Evolutionary conservation across 345 rosid genomes (phyloP).

Genomic region (Camelina sativa): DNA sequence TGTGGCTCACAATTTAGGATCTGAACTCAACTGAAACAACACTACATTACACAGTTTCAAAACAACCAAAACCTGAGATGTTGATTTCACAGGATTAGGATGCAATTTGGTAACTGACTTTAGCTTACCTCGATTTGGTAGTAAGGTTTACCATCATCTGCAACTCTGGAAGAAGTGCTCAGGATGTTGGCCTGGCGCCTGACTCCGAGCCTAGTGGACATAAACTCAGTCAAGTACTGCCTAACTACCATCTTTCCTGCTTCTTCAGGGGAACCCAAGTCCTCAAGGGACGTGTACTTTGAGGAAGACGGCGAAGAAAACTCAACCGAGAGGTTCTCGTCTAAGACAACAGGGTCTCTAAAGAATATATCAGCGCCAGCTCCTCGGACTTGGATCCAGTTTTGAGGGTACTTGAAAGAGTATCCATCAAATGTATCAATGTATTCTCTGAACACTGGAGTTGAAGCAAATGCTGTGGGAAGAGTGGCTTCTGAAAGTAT

Average conservation of each 20-base stretch:
- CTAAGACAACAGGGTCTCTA: conserved; percentile 85
- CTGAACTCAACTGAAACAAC: not conserved
- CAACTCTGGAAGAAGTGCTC: conserved; percentile 77
- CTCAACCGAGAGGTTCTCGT: conserved; percentile 84
- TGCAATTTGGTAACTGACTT: conserved; percentile 1
- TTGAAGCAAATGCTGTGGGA: conserved; percentile 50
- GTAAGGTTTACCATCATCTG: conserved; percentile 88
- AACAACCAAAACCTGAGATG: not conserved
- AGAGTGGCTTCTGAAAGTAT: conserved; percentile 51
- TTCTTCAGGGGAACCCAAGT: conserved; percentile 83
- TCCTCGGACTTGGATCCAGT: conserved; percentile 90
- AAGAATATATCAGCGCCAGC: conserved; percentile 96
- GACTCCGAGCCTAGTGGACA: conserved; percentile 95
- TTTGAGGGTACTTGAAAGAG: conserved; percentile 83
- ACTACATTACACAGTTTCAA: not conserved
- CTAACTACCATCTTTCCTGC: conserved; percentile 79
- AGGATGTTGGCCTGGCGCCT: conserved; percentile 70
- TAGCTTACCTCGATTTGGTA: conserved; percentile 83
- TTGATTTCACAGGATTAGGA: not conserved
- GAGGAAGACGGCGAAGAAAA: conserved; percentile 98
- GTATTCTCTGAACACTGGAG: conserved; percentile 70
- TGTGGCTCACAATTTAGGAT: not conserved
- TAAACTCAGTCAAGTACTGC: conserved; percentile 93
- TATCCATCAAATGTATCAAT: conserved; percentile 91
- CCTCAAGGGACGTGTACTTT: conserved; percentile 70